phyloP scores from a whole-genome alignment of 495 filamentous ascomycete species.

The Antarctomyces pellizariae region DNA sequence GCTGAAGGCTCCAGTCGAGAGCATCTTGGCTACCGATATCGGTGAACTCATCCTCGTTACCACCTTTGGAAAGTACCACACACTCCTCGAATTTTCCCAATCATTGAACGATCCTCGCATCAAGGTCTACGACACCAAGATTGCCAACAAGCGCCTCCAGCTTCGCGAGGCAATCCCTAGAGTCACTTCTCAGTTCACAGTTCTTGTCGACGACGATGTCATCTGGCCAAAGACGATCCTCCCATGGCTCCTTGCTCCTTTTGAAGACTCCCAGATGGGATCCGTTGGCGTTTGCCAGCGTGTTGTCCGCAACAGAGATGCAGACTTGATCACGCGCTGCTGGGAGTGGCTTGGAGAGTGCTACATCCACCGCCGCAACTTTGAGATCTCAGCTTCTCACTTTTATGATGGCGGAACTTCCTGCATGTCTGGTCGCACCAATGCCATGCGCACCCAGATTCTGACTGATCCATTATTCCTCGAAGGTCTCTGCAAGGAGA shows the following conservation, averaged over 20 bases:
- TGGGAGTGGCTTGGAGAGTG: conserved; percentile 62
- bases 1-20: conserved; percentile 24
- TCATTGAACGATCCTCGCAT: conserved; percentile 35
- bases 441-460: conserved; percentile 61
- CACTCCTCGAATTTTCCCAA: conserved; percentile 20
- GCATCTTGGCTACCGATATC: conserved; percentile 27
- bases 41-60: conserved; percentile 30
- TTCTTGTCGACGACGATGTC: conserved; percentile 79
- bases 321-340: conserved; percentile 28
- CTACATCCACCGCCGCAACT: conserved; percentile 69
- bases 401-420: conserved; percentile 69
- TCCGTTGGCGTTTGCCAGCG: conserved; percentile 69
- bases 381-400: conserved; percentile 72
- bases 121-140: conserved; percentile 25
- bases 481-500: conserved; percentile 45
- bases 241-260: conserved; percentile 66
- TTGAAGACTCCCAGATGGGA: conserved; percentile 53
- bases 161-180: conserved; percentile 61
- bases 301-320: conserved; percentile 36
- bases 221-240: conserved; percentile 56
- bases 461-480: conserved; percentile 56
- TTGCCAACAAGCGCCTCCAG: conserved; percentile 66
- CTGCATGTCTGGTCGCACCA: conserved; percentile 70
- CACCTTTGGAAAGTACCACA: conserved; percentile 24
- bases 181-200: conserved; percentile 46